phyloP scores from a whole-genome alignment of 176 grass and related monocot genomes.

The Phyllostachys edulis region DNA sequence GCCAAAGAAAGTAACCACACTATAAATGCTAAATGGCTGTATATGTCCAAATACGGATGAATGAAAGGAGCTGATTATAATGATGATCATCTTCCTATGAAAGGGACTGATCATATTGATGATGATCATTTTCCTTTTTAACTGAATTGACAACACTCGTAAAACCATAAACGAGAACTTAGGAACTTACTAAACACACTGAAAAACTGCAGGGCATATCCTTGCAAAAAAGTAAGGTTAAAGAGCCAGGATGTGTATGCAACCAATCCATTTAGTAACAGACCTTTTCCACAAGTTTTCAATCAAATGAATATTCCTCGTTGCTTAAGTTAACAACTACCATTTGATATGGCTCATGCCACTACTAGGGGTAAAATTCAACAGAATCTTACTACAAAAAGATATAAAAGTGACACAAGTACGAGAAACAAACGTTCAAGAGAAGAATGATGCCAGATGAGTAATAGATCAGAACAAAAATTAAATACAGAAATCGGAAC shows the following conservation, averaged over 20 bases:
- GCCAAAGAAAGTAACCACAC: neutral
- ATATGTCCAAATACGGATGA: neutral
- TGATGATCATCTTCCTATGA: slow-evolving; percentile 1
- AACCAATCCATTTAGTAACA: slow-evolving; percentile 11
- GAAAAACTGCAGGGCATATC: neutral
- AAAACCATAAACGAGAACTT: neutral
- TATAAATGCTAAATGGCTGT: neutral
- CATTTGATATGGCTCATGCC: neutral
- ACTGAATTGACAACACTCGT: neutral
- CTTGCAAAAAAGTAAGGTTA: neutral
- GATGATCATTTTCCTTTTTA: neutral
- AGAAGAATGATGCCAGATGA: neutral
- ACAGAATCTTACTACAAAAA: neutral
- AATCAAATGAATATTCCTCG: neutral
- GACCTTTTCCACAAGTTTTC: neutral
- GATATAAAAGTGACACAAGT: slow-evolving; percentile 8
- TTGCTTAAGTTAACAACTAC: neutral
- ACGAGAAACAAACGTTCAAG: neutral
- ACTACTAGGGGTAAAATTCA: neutral
- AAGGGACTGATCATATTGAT: neutral
- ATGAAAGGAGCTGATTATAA: neutral
- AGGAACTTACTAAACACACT: neutral
- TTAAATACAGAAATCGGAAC: slow-evolving; percentile 3
- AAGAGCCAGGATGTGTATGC: neutral
- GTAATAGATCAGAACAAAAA: neutral